phyloP scores from a whole-genome alignment of 108 stramenopile genomes.

The Fistulifera pelliculosa region DNA sequence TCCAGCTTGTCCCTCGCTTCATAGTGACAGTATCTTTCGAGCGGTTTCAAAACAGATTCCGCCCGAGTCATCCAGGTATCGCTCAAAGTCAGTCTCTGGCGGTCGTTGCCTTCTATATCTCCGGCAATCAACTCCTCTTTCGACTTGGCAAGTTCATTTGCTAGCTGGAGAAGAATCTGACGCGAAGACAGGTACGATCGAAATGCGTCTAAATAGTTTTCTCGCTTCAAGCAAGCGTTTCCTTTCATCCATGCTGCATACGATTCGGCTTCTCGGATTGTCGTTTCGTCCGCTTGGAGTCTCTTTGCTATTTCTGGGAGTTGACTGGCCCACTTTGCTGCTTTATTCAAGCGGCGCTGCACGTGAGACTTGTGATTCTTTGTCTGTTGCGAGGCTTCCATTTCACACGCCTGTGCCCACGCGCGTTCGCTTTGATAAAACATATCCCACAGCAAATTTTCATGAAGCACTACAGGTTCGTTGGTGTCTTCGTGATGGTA shows the following conservation, averaged over 20 bases:
- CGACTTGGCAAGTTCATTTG: conserved; percentile 3
- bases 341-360: conserved; percentile 51
- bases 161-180: conserved; percentile 20
- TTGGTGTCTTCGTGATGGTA: not conserved
- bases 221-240: conserved; percentile 39
- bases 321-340: conserved; percentile 33
- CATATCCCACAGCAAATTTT: conserved; percentile 27
- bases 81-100: conserved; percentile 34
- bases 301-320: conserved; percentile 22
- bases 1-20: conserved; percentile 33
- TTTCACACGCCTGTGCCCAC: conserved; percentile 59
- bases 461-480: not conserved
- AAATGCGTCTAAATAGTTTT: conserved; percentile 42
- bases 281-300: conserved; percentile 25
- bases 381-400: conserved; percentile 19
- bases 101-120: conserved; percentile 7
- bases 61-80: conserved; percentile 71
- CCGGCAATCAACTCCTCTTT: conserved; percentile 9
- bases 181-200: conserved; percentile 12
- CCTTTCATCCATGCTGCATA: conserved; percentile 75
- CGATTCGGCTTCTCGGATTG: conserved; percentile 46
- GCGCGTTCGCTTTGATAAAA: conserved; percentile 54
- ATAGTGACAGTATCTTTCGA: conserved; percentile 71
- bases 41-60: conserved; percentile 54
- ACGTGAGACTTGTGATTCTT: conserved; percentile 20